Evolutionary conservation across 2,329 filamentous ascomycete species (phyloP).

Genomic region (Ceratocystis diversiconidia): DNA sequence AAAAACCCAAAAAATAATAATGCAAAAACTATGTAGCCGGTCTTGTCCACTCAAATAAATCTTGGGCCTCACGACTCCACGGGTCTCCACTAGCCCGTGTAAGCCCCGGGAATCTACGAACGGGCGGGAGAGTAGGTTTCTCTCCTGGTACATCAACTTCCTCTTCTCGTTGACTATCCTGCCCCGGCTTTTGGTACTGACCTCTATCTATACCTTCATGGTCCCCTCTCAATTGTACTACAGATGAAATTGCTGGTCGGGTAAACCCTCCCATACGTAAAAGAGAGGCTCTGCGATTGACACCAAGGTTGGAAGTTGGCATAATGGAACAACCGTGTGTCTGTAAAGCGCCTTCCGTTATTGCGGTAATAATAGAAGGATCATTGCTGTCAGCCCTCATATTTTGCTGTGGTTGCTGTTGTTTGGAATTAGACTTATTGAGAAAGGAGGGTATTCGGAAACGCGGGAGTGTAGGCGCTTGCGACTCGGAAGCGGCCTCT

Average conservation of each 20-base stretch:
- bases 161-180: neutral
- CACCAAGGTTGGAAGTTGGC: neutral
- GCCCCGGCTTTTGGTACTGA: neutral
- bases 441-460: neutral
- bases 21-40: neutral
- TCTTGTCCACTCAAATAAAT: slow-evolving; percentile 24
- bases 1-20: neutral
- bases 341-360: neutral
- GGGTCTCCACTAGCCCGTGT: slow-evolving; percentile 20
- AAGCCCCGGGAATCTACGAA: slow-evolving; percentile 16
- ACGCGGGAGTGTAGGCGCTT: neutral
- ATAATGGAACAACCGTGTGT: neutral
- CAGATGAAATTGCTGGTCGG: neutral
- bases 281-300: neutral
- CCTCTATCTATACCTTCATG: neutral
- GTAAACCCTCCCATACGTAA: neutral
- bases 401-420: neutral
- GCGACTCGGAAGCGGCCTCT: neutral
- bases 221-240: neutral
- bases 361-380: slow-evolving; percentile 1
- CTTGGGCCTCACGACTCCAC: slow-evolving; percentile 26
- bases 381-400: neutral
- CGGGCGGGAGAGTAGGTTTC: neutral
- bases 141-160: neutral
- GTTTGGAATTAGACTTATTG: neutral